Base-by-base conservation (phyloP, 306 rosid species). In the Carpinus viminea region DNA sequence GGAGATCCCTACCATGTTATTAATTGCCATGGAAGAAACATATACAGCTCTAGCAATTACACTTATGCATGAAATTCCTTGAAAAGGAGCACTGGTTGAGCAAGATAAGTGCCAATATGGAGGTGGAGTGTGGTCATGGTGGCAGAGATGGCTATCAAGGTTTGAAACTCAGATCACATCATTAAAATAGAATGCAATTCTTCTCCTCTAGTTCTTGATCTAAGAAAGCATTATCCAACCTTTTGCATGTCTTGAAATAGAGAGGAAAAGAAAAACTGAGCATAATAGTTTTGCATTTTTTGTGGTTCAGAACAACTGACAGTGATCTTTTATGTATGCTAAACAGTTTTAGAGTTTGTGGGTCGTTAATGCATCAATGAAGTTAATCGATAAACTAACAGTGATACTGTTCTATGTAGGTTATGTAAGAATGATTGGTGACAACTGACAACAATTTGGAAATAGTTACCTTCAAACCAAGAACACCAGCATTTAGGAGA, bases 401-500 rank as follows among this genome's bases (percentile, higher is more conserved):
- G 60, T 18, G 20, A 54, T n/a, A 24, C 26, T 54, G 24, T 54
- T 18, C 10, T 54, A 18, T 54, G 60, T 20, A 54, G 21, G 26
- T 7, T 5, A 54, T 54, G 60, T 21, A 21, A 59, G 65, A 59
- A 59, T 21, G 34, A 21, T 59, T 0, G 36, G 7, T 20, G 65
- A 59, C 65, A 24, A 59, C 65, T 24, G 24, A 21, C 36, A 24
- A 24, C 36, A 59, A 36, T 21, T 10, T 1, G 12, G 34, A 59
- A 84, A 56, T 20, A 18, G 50, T 75, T 87, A 94, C 98, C 98
- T 95, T 95, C 68, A 91, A 53, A 75, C 98, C 98, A 75, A 95
- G 98, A 83, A 83, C 98, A 51, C 98, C 98, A 0, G 97, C 93
- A 78, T 81, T 82, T 81, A 95, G 82, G 73, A 95, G 96, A 78